Evolutionary conservation across 495 filamentous ascomycete species (phyloP).

Genomic region (Penicillium verhagenii): DNA sequence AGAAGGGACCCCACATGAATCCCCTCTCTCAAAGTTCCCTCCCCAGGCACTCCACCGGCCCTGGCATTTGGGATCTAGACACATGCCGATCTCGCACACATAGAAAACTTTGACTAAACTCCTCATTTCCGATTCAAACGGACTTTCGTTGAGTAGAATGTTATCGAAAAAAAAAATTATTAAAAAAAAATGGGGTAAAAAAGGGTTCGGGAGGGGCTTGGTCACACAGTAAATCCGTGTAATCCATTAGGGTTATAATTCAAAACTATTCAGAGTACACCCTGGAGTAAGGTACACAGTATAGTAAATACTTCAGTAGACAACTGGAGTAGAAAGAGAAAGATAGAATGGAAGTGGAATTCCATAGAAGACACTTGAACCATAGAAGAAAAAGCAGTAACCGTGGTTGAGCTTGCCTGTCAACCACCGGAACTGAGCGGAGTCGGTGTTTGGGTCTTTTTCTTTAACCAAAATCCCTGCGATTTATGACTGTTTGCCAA

Average conservation of each 20-base stretch:
- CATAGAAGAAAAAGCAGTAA: neutral
- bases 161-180: neutral
- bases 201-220: neutral
- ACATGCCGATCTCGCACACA: slow-evolving; percentile 17
- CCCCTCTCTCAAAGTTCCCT: too few relatives aligned
- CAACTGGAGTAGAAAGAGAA: too few relatives aligned
- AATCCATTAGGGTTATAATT: too few relatives aligned
- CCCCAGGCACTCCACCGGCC: slow-evolving; percentile 5
- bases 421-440: slow-evolving; percentile 26
- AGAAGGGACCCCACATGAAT: neutral
- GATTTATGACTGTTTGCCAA: too few relatives aligned
- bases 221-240: too few relatives aligned
- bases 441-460: too few relatives aligned
- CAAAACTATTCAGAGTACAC: too few relatives aligned
- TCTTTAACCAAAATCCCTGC: too few relatives aligned
- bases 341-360: neutral
- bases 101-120: neutral
- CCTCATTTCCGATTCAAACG: too few relatives aligned
- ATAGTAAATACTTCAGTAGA: neutral
- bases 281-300: neutral
- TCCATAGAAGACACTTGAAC: neutral
- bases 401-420: slow-evolving; percentile 12
- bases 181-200: neutral
- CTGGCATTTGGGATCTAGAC: slow-evolving; percentile 14
- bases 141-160: too few relatives aligned